Evolutionary conservation across 371 early-diverging fungal species (phyloP).

Genomic region (Mucor plumbeus): DNA sequence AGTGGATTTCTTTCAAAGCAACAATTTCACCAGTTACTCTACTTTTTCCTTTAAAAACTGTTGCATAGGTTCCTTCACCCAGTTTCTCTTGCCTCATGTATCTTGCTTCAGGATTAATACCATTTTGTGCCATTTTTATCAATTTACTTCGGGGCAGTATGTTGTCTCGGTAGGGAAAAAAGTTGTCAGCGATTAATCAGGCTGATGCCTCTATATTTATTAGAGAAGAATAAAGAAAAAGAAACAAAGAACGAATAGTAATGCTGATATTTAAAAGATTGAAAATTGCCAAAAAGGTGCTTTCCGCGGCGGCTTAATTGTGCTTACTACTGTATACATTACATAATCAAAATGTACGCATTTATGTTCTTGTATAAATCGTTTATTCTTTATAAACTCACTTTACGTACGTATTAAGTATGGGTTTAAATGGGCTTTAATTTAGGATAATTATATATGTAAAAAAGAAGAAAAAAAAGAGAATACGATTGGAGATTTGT

Average conservation of each 20-base stretch:
- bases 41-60: constrained; percentile 97
- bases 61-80: constrained; percentile 99
- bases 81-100: constrained; percentile 91
- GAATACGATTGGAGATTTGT: too few species aligned
- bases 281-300: constrained; percentile 4
- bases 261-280: constrained; percentile 6
- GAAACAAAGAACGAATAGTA: constrained; percentile 4
- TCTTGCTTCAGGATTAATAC: constrained; percentile 46
- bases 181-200: neutral
- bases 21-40: constrained; percentile 88
- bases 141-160: neutral
- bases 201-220: neutral
- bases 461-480: too few species aligned
- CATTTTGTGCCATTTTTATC: constrained; percentile 22
- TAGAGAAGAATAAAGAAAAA: neutral
- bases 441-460: too few species aligned
- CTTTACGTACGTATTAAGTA: too few species aligned
- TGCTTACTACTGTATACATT: too few species aligned
- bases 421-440: too few species aligned
- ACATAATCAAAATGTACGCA: too few species aligned
- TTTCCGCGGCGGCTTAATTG: neutral
- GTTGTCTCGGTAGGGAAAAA: neutral
- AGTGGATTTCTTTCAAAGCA: constrained; percentile 96
- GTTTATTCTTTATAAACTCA: too few species aligned
- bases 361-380: too few species aligned